phyloP scores from a whole-genome alignment of 805 yeast genomes.

The Crinitomyces ghanaensis region DNA sequence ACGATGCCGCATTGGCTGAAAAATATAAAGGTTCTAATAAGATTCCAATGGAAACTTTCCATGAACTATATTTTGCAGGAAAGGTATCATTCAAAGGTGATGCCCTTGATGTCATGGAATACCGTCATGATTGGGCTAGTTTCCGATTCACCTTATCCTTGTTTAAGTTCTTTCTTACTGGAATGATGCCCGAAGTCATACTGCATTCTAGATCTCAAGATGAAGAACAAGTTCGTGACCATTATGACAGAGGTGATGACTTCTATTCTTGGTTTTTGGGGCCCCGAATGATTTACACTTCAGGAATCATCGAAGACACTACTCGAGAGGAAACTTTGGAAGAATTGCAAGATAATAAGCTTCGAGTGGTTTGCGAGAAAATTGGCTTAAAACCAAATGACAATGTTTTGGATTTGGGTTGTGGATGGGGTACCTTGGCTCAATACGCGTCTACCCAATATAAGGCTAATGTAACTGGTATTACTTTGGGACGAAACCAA shows the following conservation, averaged over 20 bases:
- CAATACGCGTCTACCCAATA: slow-evolving; percentile 70
- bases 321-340: slow-evolving; percentile 56
- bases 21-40: slow-evolving; percentile 64
- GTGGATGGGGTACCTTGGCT: slow-evolving; percentile 95
- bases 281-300: slow-evolving; percentile 88
- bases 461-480: slow-evolving; percentile 81
- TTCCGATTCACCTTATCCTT: slow-evolving; percentile 68
- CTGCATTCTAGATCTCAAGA: slow-evolving; percentile 89
- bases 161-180: slow-evolving; percentile 70
- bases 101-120: slow-evolving; percentile 70
- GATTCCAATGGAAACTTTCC: slow-evolving; percentile 89
- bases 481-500: slow-evolving; percentile 83
- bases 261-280: slow-evolving; percentile 91
- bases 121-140: slow-evolving; percentile 83
- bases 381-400: slow-evolving; percentile 66
- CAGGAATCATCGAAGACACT: slow-evolving; percentile 71
- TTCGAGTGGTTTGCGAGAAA: slow-evolving; percentile 79
- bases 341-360: slow-evolving; percentile 76
- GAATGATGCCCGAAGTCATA: slow-evolving; percentile 87
- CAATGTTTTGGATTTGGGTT: slow-evolving; percentile 70
- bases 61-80: slow-evolving; percentile 71
- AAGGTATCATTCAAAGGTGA: slow-evolving; percentile 85
- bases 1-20: slow-evolving; percentile 53
- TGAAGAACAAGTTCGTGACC: slow-evolving; percentile 93
- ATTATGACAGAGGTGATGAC: slow-evolving; percentile 93